Evolutionary conservation across 306 rosid species (phyloP).

Genomic region (Cicer judaicum): DNA sequence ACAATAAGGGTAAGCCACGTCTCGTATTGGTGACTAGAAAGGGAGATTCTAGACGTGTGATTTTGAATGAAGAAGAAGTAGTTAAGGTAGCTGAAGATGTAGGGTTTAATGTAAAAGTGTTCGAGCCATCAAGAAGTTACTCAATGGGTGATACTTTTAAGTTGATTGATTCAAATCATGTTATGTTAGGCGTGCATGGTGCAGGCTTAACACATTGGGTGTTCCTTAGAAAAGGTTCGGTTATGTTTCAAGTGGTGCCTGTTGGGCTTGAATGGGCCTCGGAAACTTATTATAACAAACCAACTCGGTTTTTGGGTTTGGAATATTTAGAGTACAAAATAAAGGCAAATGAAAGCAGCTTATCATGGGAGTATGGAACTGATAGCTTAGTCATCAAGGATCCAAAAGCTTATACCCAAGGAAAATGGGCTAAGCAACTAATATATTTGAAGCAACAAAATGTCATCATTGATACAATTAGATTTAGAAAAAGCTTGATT

Average conservation of each 20-base stretch:
- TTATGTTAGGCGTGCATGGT: conserved; percentile 61
- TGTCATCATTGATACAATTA: conserved; percentile 39
- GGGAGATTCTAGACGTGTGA: conserved; percentile 27
- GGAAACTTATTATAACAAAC: conserved; percentile 34
- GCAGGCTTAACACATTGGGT: conserved; percentile 55
- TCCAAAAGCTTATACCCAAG: background rate
- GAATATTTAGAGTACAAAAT: conserved; percentile 50
- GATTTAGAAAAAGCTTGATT: conserved; percentile 41
- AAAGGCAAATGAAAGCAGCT: conserved; percentile 47
- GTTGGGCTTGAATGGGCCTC: conserved; percentile 54
- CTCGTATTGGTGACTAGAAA: conserved; percentile 39
- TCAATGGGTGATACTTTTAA: conserved; percentile 25
- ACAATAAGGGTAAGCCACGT: background rate
- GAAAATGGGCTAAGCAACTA: conserved; percentile 10
- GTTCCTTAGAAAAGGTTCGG: conserved; percentile 47
- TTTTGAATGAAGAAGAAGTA: conserved; percentile 45
- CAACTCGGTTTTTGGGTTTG: conserved; percentile 37
- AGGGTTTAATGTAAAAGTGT: conserved; percentile 53
- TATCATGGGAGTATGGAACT: conserved; percentile 37
- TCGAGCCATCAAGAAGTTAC: conserved; percentile 28
- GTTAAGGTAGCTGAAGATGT: conserved; percentile 22
- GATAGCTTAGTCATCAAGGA: conserved; percentile 45
- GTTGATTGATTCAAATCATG: conserved; percentile 48
- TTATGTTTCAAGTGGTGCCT: conserved; percentile 61
- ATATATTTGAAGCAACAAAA: conserved; percentile 43